A percentile compares a stretch with the other conserved stretches of the same genome.
Evolutionary conservation across 495 filamentous ascomycete species (phyloP).

Genomic region (Podospora fimiseda): DNA sequence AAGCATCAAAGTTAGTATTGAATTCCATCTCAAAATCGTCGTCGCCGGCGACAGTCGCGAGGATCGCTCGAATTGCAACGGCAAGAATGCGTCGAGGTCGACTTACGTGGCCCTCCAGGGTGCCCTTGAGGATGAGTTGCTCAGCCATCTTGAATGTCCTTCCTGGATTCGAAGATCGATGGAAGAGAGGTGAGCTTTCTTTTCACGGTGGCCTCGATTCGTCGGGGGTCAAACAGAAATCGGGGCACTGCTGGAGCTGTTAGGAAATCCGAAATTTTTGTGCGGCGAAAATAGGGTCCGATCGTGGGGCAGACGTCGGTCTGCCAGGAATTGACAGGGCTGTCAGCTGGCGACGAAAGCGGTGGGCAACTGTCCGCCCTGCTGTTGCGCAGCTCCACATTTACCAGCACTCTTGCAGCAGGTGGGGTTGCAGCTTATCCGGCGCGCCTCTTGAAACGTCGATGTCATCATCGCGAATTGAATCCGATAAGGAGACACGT

Average conservation of each 20-base stretch:
- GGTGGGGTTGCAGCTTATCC: not conserved
- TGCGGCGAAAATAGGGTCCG: conserved; percentile 35
- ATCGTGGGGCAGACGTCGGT: conserved; percentile 21
- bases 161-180: conserved; percentile 29
- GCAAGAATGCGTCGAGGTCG: conserved; percentile 2
- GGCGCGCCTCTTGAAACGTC: no score
- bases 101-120: conserved; percentile 88
- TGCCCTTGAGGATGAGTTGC: conserved; percentile 94
- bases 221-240: conserved; percentile 28
- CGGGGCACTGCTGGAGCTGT: conserved; percentile 17
- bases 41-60: not conserved
- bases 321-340: conserved; percentile 3
- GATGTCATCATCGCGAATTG: no score
- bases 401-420: not conserved
- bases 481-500: no score
- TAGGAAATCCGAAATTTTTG: conserved; percentile 34
- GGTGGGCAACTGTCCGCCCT: not conserved
- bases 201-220: conserved; percentile 25
- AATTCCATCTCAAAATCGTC: not conserved
- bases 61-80: not conserved
- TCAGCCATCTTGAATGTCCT: conserved; percentile 68
- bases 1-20: conserved; percentile 4
- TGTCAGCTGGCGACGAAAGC: not conserved
- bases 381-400: not conserved
- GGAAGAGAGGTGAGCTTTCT: conserved; percentile 32